phyloP scores from a whole-genome alignment of 495 filamentous ascomycete genomes.

The Melanomma pulvis-pyrius region DNA sequence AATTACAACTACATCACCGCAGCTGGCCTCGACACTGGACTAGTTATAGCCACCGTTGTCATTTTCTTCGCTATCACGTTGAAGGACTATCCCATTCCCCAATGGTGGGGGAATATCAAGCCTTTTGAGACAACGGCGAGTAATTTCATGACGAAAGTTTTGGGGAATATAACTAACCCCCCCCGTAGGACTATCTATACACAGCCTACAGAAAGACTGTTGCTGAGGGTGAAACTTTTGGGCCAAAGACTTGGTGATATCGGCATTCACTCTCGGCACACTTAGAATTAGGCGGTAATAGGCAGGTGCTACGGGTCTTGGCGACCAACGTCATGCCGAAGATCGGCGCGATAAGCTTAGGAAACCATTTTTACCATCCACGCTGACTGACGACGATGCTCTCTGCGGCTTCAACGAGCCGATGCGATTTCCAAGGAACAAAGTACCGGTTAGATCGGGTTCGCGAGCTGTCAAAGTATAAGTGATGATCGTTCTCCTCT shows the following conservation, averaged over 20 bases:
- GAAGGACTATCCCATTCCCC: conserved; percentile 54
- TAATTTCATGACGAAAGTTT: neutral
- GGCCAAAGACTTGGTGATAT: conserved; percentile 34
- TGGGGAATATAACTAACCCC: neutral
- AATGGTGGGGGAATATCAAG: conserved; percentile 69
- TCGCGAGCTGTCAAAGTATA: too few relatives aligned
- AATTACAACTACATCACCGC: conserved; percentile 79
- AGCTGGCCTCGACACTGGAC: conserved; percentile 69
- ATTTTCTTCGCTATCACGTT: conserved; percentile 70
- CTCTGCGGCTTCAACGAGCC: neutral
- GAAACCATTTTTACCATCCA: neutral
- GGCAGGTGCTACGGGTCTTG: conserved; percentile 1
- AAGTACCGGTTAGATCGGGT: too few relatives aligned
- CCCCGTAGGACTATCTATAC: conserved; percentile 41
- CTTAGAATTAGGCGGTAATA: neutral
- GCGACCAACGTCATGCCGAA: conserved; percentile 23
- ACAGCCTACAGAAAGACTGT: conserved; percentile 47
- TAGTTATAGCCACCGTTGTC: conserved; percentile 66
- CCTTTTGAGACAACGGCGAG: conserved; percentile 50
- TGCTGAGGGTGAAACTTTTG: conserved; percentile 36
- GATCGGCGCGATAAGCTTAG: neutral
- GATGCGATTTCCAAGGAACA: too few relatives aligned
- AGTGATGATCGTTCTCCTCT: too few relatives aligned
- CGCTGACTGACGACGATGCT: neutral
- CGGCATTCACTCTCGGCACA: neutral